A percentile compares a stretch with the other conserved stretches of the same genome.
Conservation (phyloP, 2,329 filamentous ascomycete species). For the Orbilia quercus region DNA sequence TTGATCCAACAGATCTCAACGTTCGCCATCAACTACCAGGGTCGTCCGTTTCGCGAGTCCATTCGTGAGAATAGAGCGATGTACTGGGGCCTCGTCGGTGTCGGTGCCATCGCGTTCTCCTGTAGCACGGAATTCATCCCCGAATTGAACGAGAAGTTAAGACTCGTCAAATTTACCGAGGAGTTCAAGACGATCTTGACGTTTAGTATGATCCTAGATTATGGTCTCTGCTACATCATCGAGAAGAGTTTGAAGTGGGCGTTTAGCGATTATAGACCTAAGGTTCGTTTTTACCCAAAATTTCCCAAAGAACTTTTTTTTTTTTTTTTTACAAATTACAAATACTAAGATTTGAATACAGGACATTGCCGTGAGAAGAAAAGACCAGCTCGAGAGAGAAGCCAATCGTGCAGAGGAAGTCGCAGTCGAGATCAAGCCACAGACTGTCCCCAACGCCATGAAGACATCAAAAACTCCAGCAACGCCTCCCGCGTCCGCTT, state of each 20-base stretch:
- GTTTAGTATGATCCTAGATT: slow-evolving; percentile 85
- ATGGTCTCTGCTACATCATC: slow-evolving; percentile 84
- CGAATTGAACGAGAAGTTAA: slow-evolving; percentile 92
- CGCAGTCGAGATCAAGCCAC: slow-evolving; percentile 63
- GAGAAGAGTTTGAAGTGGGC: slow-evolving; percentile 84
- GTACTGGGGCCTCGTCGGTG: slow-evolving; percentile 95
- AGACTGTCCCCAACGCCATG: slow-evolving; percentile 60
- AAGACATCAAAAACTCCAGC: not conserved
- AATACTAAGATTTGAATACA: slow-evolving; percentile 4
- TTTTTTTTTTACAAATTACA: not conserved
- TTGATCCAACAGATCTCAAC: slow-evolving; percentile 99
- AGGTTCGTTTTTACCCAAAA: too few species aligned
- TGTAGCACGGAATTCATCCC: slow-evolving; percentile 96
- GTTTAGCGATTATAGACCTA: slow-evolving; percentile 91
- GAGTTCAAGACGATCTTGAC: slow-evolving; percentile 93
- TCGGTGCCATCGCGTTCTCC: slow-evolving; percentile 88
- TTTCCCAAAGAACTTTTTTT: not conserved
- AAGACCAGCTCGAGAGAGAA: slow-evolving; percentile 86
- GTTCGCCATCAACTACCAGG: slow-evolving; percentile 99
- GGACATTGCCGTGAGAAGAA: slow-evolving; percentile 86
- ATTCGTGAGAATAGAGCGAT: slow-evolving; percentile 96
- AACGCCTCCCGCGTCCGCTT: slow-evolving; percentile 11
- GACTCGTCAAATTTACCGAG: slow-evolving; percentile 85
- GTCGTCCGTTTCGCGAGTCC: slow-evolving; percentile 94
- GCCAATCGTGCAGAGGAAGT: slow-evolving; percentile 72